phyloP scores from a whole-genome alignment of 2,329 filamentous ascomycete genomes.

The Aspergillus felis region DNA sequence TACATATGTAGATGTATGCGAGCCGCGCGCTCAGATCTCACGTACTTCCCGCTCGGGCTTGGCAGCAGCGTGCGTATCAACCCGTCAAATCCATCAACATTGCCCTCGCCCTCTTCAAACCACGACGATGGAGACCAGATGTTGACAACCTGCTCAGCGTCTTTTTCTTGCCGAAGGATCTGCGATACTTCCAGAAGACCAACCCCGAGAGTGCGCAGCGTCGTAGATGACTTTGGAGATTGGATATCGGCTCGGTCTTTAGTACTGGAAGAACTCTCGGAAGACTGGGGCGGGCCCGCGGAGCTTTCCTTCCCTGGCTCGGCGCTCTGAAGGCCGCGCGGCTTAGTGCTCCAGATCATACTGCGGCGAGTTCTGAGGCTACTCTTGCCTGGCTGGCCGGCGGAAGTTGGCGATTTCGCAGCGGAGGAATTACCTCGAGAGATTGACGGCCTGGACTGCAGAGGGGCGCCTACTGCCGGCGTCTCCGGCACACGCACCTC shows the following conservation, averaged over 20 bases:
- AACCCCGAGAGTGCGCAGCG: slow-evolving; percentile 69
- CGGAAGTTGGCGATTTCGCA: slow-evolving; percentile 22
- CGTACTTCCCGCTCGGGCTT: slow-evolving; percentile 69
- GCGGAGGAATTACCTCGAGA: slow-evolving; percentile 30
- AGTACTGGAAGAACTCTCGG: slow-evolving; percentile 26
- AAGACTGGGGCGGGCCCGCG: slow-evolving; percentile 28
- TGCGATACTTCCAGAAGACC: slow-evolving; percentile 73
- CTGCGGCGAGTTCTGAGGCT: slow-evolving; percentile 41
- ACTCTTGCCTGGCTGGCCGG: slow-evolving; percentile 33
- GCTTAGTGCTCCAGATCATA: slow-evolving; percentile 42
- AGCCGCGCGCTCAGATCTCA: slow-evolving; percentile 68
- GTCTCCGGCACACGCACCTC: slow-evolving; percentile 65
- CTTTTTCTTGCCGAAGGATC: slow-evolving; percentile 66
- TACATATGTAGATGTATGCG: slow-evolving; percentile 75
- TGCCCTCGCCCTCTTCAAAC: slow-evolving; percentile 55
- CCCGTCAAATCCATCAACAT: slow-evolving; percentile 66
- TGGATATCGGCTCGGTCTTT: slow-evolving; percentile 23
- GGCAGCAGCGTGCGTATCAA: slow-evolving; percentile 70
- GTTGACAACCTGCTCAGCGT: slow-evolving; percentile 70
- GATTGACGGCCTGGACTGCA: slow-evolving; percentile 29
- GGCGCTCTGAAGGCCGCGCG: slow-evolving; percentile 24
- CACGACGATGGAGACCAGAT: slow-evolving; percentile 67
- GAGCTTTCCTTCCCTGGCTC: slow-evolving; percentile 28
- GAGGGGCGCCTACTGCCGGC: slow-evolving; percentile 19
- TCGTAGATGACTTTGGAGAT: slow-evolving; percentile 33